Conservation (phyloP, 2,329 filamentous ascomycete species). For the Dactylellina sp. region DNA sequence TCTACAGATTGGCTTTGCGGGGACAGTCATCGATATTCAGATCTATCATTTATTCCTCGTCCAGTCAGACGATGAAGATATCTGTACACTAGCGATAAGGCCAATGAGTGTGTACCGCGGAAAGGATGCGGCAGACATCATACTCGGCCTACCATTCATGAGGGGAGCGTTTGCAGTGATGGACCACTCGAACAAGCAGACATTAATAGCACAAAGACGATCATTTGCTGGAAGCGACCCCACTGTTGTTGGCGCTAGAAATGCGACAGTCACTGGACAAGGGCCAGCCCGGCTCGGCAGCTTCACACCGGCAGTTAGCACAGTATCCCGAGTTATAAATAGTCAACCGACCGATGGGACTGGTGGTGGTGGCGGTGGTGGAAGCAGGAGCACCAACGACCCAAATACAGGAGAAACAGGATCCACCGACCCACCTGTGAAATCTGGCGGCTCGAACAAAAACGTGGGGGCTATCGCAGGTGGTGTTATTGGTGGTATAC, state of each 20-base stretch:
- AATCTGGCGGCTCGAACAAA: neutral
- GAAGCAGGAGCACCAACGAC: neutral
- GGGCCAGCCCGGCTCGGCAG: neutral
- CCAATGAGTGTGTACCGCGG: constrained; percentile 8
- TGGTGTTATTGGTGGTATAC: constrained; percentile 5
- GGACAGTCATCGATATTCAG: constrained; percentile 6
- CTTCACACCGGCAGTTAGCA: constrained; percentile 3
- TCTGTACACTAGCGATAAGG: constrained; percentile 7
- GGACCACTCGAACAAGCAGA: constrained; percentile 23
- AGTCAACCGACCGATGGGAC: neutral
- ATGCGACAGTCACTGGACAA: constrained; percentile 10
- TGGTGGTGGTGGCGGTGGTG: too few relatives aligned
- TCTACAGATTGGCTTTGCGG: constrained; percentile 2
- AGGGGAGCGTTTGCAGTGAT: constrained; percentile 2
- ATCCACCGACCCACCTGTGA: neutral
- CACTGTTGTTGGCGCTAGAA: constrained; percentile 6
- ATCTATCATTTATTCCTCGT: constrained; percentile 2
- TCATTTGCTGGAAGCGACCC: neutral
- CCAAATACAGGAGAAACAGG: neutral
- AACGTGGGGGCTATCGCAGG: constrained; percentile 16
- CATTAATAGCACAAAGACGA: constrained; percentile 4
- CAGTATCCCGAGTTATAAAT: neutral
- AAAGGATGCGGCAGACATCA: neutral
- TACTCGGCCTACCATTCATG: constrained; percentile 9
- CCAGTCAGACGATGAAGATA: neutral